phyloP scores from a whole-genome alignment of 768 basidiomycete species.

The Cystoderma amianthinum region DNA sequence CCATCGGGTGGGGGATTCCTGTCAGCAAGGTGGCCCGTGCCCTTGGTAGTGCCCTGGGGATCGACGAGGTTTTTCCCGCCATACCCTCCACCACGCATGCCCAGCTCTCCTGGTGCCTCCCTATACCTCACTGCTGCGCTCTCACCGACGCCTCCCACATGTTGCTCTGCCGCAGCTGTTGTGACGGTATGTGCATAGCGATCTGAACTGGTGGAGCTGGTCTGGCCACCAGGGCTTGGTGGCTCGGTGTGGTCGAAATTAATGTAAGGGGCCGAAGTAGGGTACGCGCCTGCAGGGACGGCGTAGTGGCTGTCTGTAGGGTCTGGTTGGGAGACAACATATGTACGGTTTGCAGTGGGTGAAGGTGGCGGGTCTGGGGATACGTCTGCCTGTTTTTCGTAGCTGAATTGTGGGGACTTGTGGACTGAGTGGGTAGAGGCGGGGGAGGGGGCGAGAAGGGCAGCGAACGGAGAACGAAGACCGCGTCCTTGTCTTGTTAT shows the following conservation, averaged over 20 bases:
- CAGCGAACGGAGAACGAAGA: conserved; percentile 63
- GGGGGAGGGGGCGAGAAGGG: conserved; percentile 33
- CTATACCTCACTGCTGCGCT: conserved; percentile 37
- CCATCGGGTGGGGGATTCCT: conserved; percentile 43
- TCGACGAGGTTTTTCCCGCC: conserved; percentile 39
- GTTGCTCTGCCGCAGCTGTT: conserved; percentile 30
- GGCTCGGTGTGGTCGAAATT: conserved; percentile 33
- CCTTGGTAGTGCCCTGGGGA: conserved; percentile 25
- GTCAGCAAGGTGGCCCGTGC: conserved; percentile 29
- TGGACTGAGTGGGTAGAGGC: conserved; percentile 24
- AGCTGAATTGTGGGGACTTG: conserved; percentile 24
- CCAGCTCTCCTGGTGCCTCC: conserved; percentile 39
- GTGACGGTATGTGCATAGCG: conserved; percentile 34
- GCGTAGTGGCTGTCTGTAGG: conserved; percentile 51
- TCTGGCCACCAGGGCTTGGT: conserved; percentile 24
- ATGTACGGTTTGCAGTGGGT: conserved; percentile 45
- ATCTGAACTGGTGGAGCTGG: conserved; percentile 35
- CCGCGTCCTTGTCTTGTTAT: too few species aligned
- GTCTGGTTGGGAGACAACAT: conserved; percentile 73
- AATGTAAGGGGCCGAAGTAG: conserved; percentile 38
- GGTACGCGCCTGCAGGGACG: conserved; percentile 69
- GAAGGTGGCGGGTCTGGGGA: conserved; percentile 40
- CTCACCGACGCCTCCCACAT: conserved; percentile 37
- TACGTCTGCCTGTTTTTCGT: conserved; percentile 59
- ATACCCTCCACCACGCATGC: conserved; percentile 29